phyloP scores from a whole-genome alignment of 345 rosid genomes.

The Salix viminalis region DNA sequence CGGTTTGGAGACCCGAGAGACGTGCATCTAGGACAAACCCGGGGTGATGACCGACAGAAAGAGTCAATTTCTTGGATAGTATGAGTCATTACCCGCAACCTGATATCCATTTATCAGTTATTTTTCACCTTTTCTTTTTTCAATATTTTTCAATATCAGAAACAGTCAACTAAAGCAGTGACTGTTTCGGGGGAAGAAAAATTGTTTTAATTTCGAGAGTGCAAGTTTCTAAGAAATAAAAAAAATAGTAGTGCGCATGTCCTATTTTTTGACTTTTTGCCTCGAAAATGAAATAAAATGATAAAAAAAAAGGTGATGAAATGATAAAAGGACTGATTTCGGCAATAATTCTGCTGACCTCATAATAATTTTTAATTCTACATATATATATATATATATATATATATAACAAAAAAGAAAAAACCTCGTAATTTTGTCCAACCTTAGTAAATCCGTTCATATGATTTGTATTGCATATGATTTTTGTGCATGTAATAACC shows the following conservation, averaged over 20 bases:
- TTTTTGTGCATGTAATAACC: too few relatives aligned
- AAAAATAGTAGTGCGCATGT: too few relatives aligned
- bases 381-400: too few relatives aligned
- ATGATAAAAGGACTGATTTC: neutral
- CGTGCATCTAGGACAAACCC: neutral
- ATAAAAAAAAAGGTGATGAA: neutral
- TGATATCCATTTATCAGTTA: neutral
- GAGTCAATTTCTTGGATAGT: neutral
- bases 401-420: too few relatives aligned
- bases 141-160: neutral
- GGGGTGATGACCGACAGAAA: neutral
- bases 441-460: too few relatives aligned
- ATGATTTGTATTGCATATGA: too few relatives aligned
- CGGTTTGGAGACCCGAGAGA: neutral
- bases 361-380: too few relatives aligned
- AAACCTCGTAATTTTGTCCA: too few relatives aligned
- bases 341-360: too few relatives aligned
- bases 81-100: slow-evolving; percentile 2
- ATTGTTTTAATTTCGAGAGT: neutral
- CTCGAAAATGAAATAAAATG: neutral
- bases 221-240: neutral
- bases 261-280: too few relatives aligned
- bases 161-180: neutral
- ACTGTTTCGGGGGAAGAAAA: neutral
- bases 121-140: neutral